A percentile compares a stretch with the other conserved stretches of the same genome.
phyloP scores from a whole-genome alignment of 1,284 basidiomycete genomes.

The Sphagnurus paluster region DNA sequence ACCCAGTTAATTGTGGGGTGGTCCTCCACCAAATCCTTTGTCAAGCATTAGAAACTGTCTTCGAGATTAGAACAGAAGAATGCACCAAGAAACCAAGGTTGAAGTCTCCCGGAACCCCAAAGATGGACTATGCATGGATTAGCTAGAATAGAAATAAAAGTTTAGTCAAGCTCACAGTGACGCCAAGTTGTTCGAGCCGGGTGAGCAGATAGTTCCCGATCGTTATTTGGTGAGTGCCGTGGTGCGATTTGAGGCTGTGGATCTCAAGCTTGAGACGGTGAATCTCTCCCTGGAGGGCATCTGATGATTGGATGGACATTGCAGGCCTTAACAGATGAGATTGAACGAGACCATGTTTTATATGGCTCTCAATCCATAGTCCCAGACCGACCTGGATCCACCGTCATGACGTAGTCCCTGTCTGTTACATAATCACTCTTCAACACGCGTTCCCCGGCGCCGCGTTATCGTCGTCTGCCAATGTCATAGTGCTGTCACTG shows the following conservation, averaged over 20 bases:
- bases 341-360: not conserved
- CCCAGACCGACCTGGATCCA: too few relatives aligned
- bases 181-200: slow-evolving; percentile 67
- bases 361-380: slow-evolving; percentile 10
- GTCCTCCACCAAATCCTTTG: slow-evolving; percentile 83
- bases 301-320: slow-evolving; percentile 26
- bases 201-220: slow-evolving; percentile 73
- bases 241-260: slow-evolving; percentile 39
- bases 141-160: not conserved
- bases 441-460: too few relatives aligned
- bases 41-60: not conserved
- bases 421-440: too few relatives aligned
- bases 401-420: too few relatives aligned
- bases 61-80: slow-evolving; percentile 1
- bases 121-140: slow-evolving; percentile 54
- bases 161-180: slow-evolving; percentile 51
- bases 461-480: too few relatives aligned
- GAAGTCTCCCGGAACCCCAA: slow-evolving; percentile 92
- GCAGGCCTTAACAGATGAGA: slow-evolving; percentile 6
- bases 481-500: too few relatives aligned
- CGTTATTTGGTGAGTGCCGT: slow-evolving; percentile 48
- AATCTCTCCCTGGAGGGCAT: slow-evolving; percentile 50
- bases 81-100: slow-evolving; percentile 79
- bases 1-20: slow-evolving; percentile 83
- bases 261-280: slow-evolving; percentile 56